A percentile compares a stretch with the other conserved stretches of the same genome.
Conservation (phyloP, 768 basidiomycete genomes). For the Termitomyces titanicus region DNA sequence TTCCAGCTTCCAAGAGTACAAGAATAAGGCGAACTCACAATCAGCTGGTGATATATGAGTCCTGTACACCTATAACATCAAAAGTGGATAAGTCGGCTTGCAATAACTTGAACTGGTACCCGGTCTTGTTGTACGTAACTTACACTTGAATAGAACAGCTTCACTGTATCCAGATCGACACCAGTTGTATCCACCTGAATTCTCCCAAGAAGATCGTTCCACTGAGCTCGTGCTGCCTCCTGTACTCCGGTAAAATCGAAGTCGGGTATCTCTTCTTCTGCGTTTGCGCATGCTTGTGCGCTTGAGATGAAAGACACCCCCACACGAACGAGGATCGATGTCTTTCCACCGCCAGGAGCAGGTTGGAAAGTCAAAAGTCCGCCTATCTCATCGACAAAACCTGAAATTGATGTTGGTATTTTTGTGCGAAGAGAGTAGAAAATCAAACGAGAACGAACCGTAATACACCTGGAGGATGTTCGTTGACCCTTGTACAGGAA, state of each 20-base stretch:
- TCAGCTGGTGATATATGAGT: conserved; percentile 64
- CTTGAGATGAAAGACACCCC: conserved; percentile 65
- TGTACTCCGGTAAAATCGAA: conserved; percentile 52
- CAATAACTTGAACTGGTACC: neutral
- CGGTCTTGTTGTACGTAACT: conserved; percentile 9
- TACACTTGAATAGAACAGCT: conserved; percentile 59
- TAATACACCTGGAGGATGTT: conserved; percentile 46
- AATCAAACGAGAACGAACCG: conserved; percentile 26
- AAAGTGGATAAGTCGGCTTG: neutral
- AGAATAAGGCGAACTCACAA: conserved; percentile 34
- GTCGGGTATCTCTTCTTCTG: conserved; percentile 55
- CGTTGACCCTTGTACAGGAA: conserved; percentile 42
- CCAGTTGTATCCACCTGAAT: conserved; percentile 48
- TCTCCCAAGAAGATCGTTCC: conserved; percentile 56
- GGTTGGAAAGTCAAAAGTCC: conserved; percentile 50
- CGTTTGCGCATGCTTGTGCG: conserved; percentile 57
- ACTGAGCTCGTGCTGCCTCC: conserved; percentile 38
- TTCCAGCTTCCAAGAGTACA: neutral
- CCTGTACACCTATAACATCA: conserved; percentile 43
- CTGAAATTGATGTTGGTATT: conserved; percentile 20
- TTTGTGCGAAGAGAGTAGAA: neutral
- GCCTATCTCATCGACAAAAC: conserved; percentile 48
- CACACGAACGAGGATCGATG: conserved; percentile 52
- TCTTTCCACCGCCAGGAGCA: conserved; percentile 28
- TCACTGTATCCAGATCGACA: conserved; percentile 45